phyloP scores from a whole-genome alignment of 2,329 filamentous ascomycete species.

The Teratosphaeria zuluensis region DNA sequence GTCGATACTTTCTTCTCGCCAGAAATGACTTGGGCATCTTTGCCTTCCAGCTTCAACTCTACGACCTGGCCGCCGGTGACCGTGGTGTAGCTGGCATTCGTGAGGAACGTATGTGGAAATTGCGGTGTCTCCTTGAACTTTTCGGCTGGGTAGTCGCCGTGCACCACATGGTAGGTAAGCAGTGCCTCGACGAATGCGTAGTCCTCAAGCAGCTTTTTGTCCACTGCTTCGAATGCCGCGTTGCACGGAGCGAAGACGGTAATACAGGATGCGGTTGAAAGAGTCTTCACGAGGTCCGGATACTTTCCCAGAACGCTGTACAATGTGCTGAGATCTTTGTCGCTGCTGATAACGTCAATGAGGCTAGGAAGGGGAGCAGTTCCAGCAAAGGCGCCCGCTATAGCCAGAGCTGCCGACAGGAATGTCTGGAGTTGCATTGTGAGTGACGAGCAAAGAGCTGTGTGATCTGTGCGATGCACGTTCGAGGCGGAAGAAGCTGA shows the following conservation, averaged over 20 bases:
- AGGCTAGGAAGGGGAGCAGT: constrained; percentile 9
- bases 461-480: background rate
- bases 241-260: constrained; percentile 52
- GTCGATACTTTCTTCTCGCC: constrained; percentile 42
- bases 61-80: constrained; percentile 53
- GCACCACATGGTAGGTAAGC: constrained; percentile 50
- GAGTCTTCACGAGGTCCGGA: constrained; percentile 27
- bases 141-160: constrained; percentile 39
- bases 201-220: constrained; percentile 1
- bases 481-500: background rate
- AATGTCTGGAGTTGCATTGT: constrained; percentile 33
- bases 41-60: constrained; percentile 17
- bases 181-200: constrained; percentile 32
- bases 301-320: constrained; percentile 27
- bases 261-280: constrained; percentile 39
- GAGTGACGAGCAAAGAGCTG: background rate
- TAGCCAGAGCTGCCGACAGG: constrained; percentile 26
- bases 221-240: constrained; percentile 34
- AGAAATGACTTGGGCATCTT: constrained; percentile 38
- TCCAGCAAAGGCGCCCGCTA: constrained; percentile 26
- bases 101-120: constrained; percentile 43
- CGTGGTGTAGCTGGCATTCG: constrained; percentile 44
- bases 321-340: constrained; percentile 26
- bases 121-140: constrained; percentile 25
- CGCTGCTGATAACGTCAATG: constrained; percentile 22